Base-by-base conservation (phyloP, 2,329 filamentous ascomycete genomes). In the Alternaria triticimaculans region DNA sequence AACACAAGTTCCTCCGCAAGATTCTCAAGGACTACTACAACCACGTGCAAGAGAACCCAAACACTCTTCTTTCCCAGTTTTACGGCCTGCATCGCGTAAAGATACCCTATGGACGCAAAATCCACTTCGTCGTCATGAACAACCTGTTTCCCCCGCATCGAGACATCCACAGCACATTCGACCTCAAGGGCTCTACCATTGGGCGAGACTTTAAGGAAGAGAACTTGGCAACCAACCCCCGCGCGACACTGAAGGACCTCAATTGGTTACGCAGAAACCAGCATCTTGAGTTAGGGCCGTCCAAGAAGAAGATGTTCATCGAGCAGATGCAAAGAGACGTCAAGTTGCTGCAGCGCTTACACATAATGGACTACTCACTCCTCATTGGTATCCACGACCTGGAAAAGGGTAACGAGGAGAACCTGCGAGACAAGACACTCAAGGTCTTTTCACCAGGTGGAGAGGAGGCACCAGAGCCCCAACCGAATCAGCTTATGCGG, bases 101-200 rank as follows among this genome's bases (percentile, higher is more conserved):
- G 86, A 96, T 97, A 85, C 94, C 95, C 0, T 98, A 97, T 78
- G 96, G 96, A 66, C 91, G 95, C 77, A 99, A 99, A 83, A 97
- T 98, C 59, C 96, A 99, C 81, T 99, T 99, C 73, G 96, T 99
- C 64, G 94, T 99, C 78, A 99, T 99, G 96, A 99, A 99, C 85
- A 99, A 99, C 80, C 87, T 99, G 15, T 99, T 99, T 76, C 96
- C 96, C 12, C 95, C 96, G 7, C 96, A 99, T 82, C 89, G 95
- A 71, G 96, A 99, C 80, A 98, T 99, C 64, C 96, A 99, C 82
- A 90, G 93, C 76, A 99, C 94, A 4, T 99, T 97, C 76, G 96
- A 99, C 80, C 81, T 99, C 71, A 99, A 99, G 82, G 96, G 96
- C 9, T 98, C 96, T 7, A 98, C 95, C 0, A 89, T 98, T 70